These are phyloP conservation scores for Handroanthus guayacan DNA, from an alignment of 257 asterid genomes.

Conservation along the genomic window DNA sequence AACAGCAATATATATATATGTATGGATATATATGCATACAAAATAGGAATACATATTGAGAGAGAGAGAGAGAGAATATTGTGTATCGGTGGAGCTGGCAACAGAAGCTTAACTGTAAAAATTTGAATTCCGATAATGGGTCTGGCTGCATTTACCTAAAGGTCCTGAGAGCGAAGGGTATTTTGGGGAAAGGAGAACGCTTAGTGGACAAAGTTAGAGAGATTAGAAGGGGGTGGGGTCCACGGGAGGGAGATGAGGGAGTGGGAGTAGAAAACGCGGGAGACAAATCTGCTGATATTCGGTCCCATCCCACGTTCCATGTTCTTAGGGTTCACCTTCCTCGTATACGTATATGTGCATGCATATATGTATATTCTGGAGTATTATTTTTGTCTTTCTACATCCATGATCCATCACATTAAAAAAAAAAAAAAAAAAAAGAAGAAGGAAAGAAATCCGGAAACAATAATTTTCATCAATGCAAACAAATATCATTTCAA, in stretches of 20 bases:
- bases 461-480: too few species aligned
- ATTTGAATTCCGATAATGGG: slow-evolving; percentile 20
- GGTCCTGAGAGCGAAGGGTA: slow-evolving; percentile 22
- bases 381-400: neutral
- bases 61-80: slow-evolving; percentile 33
- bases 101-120: slow-evolving; percentile 36
- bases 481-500: too few species aligned
- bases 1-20: neutral
- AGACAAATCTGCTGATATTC: slow-evolving; percentile 34
- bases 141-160: neutral
- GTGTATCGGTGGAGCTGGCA: slow-evolving; percentile 27
- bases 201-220: slow-evolving; percentile 7
- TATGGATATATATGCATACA: neutral
- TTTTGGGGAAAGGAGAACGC: neutral
- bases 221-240: slow-evolving; percentile 22
- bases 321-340: slow-evolving; percentile 20
- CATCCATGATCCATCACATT: too few species aligned
- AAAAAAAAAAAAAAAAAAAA: too few species aligned
- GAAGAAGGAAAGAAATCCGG: too few species aligned
- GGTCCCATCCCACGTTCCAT: slow-evolving; percentile 39
- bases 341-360: neutral
- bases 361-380: neutral
- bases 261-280: slow-evolving; percentile 43
- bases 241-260: neutral
- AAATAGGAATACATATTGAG: slow-evolving; percentile 8